phyloP scores from a whole-genome alignment of 2,329 filamentous ascomycete species.

The Hymenoscyphus albidus region DNA sequence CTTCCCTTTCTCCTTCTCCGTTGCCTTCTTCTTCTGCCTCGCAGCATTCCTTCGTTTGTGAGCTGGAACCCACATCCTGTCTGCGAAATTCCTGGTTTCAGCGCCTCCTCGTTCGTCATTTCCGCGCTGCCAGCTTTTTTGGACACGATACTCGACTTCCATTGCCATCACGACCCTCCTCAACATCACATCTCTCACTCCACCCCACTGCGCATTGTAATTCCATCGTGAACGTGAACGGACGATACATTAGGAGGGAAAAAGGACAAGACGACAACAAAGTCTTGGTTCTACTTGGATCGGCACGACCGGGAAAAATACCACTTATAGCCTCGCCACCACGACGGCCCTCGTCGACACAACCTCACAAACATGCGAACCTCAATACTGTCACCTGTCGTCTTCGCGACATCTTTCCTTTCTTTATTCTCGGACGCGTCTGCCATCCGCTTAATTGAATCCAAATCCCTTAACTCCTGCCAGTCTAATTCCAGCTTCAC shows the following conservation, averaged over 20 bases:
- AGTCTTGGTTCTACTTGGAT: constrained; percentile 17
- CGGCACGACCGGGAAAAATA: constrained; percentile 23
- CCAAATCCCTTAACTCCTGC: constrained; percentile 80
- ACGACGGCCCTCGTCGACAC: constrained; percentile 26
- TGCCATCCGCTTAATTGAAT: constrained; percentile 51
- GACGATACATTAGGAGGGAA: constrained; percentile 1
- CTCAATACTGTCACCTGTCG: constrained; percentile 29
- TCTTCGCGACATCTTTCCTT: constrained; percentile 29
- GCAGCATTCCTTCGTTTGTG: constrained; percentile 28
- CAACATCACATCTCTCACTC: background rate
- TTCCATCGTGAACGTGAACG: background rate
- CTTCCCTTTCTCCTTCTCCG: constrained; percentile 12
- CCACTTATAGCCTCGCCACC: constrained; percentile 15
- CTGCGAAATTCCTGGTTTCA: constrained; percentile 18
- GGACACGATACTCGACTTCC: constrained; percentile 13
- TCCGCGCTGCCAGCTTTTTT: background rate
- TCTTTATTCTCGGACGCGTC: constrained; percentile 28
- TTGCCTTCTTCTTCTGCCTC: constrained; percentile 8
- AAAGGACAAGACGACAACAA: constrained; percentile 6
- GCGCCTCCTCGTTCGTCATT: constrained; percentile 16
- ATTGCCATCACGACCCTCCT: background rate
- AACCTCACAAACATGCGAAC: constrained; percentile 29
- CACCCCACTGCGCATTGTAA: constrained; percentile 6
- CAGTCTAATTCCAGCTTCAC: constrained; percentile 81
- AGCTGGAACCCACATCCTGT: constrained; percentile 29